Evolutionary conservation across 495 filamentous ascomycete species (phyloP).

Genomic region (Penicillium maclennaniae): DNA sequence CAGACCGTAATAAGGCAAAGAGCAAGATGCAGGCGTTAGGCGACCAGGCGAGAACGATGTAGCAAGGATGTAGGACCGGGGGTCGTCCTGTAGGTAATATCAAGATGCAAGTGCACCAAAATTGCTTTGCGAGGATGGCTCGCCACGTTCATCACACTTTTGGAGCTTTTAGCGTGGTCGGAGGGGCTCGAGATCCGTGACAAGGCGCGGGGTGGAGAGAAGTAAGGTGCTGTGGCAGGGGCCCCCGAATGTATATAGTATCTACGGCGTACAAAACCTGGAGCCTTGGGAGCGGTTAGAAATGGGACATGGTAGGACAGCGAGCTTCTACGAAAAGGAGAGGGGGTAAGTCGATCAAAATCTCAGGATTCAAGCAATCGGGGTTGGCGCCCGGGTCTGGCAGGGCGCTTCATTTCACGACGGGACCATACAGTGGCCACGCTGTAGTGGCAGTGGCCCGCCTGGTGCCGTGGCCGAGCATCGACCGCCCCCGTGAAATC

Average conservation of each 20-base stretch:
- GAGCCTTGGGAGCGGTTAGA: slow-evolving; percentile 12
- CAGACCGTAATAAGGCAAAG: slow-evolving; percentile 17
- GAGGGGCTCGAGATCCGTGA: slow-evolving; percentile 28
- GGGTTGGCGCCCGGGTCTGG: slow-evolving; percentile 25
- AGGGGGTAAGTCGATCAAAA: slow-evolving; percentile 31
- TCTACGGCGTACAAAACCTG: slow-evolving; percentile 19
- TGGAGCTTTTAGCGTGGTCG: slow-evolving; percentile 20
- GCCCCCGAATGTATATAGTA: slow-evolving; percentile 10
- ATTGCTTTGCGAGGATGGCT: slow-evolving; percentile 6
- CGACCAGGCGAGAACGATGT: slow-evolving; percentile 15
- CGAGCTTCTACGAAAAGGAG: neutral
- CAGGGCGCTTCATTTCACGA: slow-evolving; percentile 33
- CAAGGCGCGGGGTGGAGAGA: slow-evolving; percentile 17
- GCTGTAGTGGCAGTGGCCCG: neutral
- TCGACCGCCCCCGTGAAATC: slow-evolving; percentile 12
- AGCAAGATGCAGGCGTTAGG: slow-evolving; percentile 16
- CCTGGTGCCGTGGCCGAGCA: slow-evolving; percentile 1
- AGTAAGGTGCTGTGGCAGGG: neutral
- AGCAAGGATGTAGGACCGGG: slow-evolving; percentile 6
- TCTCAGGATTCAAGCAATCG: slow-evolving; percentile 34
- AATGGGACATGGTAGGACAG: slow-evolving; percentile 4
- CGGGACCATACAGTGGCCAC: slow-evolving; percentile 20
- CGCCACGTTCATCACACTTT: slow-evolving; percentile 29
- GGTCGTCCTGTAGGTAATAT: slow-evolving; percentile 9
- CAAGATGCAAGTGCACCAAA: slow-evolving; percentile 8